Percentiles rank a stretch among this genome's conserved stretches.
Evolutionary conservation across 2,329 filamentous ascomycete genomes (phyloP).

Genomic region (Botrytis hyacinthi): DNA sequence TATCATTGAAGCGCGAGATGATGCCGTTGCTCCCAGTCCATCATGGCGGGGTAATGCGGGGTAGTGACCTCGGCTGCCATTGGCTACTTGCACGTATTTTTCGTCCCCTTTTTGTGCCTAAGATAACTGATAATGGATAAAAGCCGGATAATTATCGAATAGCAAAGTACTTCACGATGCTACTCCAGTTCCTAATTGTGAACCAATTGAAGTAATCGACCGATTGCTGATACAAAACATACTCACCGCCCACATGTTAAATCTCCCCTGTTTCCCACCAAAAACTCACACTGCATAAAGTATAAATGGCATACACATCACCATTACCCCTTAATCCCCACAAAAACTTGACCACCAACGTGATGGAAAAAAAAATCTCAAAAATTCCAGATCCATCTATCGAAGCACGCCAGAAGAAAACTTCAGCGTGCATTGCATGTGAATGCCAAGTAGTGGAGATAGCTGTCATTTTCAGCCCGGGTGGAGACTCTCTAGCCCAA

Average conservation of each 20-base stretch:
- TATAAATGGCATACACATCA: slow-evolving; percentile 2
- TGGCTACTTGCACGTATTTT: not conserved
- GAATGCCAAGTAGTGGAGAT: not conserved
- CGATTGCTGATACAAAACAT: not conserved
- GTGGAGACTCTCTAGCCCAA: slow-evolving; percentile 5
- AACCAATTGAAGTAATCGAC: not conserved
- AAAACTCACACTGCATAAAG: not conserved
- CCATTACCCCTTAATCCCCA: not conserved
- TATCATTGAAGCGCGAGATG: not conserved
- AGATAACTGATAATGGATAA: not conserved
- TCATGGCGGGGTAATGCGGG: slow-evolving; percentile 1
- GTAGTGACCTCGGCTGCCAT: not conserved
- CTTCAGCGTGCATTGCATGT: slow-evolving; percentile 9
- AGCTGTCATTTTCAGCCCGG: not conserved
- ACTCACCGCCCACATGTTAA: not conserved
- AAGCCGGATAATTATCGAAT: not conserved
- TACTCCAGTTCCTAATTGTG: not conserved
- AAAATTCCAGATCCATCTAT: not conserved
- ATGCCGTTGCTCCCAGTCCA: not conserved
- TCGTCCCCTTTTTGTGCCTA: not conserved
- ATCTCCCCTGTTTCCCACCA: not conserved
- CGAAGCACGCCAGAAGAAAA: slow-evolving; percentile 5
- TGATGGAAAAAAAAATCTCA: not conserved
- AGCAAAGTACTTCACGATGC: not conserved
- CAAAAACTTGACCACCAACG: not conserved